phyloP scores from a whole-genome alignment of 768 basidiomycete genomes.

The Mycena olivaceomarginata region DNA sequence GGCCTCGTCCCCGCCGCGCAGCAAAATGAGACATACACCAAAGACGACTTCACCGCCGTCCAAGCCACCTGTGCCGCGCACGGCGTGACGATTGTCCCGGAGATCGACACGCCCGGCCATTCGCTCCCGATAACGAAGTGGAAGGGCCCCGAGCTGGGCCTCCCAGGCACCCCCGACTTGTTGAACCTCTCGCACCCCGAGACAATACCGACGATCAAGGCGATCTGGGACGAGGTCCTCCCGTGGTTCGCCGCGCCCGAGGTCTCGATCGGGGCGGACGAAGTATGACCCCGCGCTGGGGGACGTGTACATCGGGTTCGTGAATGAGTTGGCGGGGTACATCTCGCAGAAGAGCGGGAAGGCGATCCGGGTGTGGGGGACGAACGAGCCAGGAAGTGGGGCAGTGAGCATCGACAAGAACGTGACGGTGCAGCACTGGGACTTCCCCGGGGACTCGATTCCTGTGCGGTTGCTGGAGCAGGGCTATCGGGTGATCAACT shows the following conservation, averaged over 20 bases:
- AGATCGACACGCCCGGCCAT: constrained; percentile 67
- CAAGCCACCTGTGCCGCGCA: constrained; percentile 60
- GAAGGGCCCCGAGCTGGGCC: constrained; percentile 62
- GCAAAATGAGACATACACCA: constrained; percentile 64
- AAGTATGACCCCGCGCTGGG: constrained; percentile 62
- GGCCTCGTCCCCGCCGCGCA: constrained; percentile 55
- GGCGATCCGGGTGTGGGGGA: constrained; percentile 64
- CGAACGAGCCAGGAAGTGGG: constrained; percentile 59
- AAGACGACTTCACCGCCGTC: constrained; percentile 53
- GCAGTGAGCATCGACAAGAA: constrained; percentile 58
- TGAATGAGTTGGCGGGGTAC: constrained; percentile 64
- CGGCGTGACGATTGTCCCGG: constrained; percentile 63
- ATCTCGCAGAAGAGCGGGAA: constrained; percentile 56
- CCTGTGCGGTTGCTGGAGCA: constrained; percentile 56
- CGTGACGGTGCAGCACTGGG: constrained; percentile 68
- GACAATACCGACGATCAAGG: constrained; percentile 63
- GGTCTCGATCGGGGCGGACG: constrained; percentile 68
- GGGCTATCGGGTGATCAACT: constrained; percentile 61
- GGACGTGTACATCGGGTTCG: constrained; percentile 63
- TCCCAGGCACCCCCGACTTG: constrained; percentile 54
- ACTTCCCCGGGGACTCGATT: constrained; percentile 55
- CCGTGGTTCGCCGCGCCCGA: constrained; percentile 62
- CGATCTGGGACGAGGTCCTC: constrained; percentile 64
- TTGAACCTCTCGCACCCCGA: constrained; percentile 64
- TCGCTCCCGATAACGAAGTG: constrained; percentile 66